Percentiles rank a stretch among this genome's conserved stretches.
Conservation (phyloP, 1,284 basidiomycete species). For the Cystobasidium pallidum region DNA sequence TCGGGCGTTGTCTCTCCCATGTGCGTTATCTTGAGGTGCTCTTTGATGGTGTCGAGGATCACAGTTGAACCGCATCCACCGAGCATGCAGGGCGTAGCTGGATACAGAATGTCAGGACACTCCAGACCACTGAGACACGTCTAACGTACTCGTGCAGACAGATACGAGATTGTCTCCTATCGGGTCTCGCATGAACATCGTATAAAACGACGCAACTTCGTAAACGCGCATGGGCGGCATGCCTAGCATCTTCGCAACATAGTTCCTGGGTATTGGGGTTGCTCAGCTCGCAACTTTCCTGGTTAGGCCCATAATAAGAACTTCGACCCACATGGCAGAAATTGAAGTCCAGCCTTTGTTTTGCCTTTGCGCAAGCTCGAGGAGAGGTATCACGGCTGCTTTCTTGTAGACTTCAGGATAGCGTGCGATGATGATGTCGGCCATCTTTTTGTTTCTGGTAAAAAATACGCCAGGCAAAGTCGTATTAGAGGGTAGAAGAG, state of each 20-base stretch:
- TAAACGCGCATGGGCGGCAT: constrained; percentile 99
- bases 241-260: constrained; percentile 81
- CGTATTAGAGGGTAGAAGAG: constrained; percentile 55
- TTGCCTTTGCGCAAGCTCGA: constrained; percentile 95
- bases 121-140: not conserved
- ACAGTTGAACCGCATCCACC: constrained; percentile 80
- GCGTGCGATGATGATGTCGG: constrained; percentile 83
- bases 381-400: constrained; percentile 86
- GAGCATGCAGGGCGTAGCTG: constrained; percentile 97
- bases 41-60: constrained; percentile 82
- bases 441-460: constrained; percentile 73
- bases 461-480: too few species aligned
- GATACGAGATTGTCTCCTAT: constrained; percentile 78
- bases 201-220: constrained; percentile 99
- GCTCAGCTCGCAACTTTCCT: too few species aligned
- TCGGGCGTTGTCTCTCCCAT: constrained; percentile 91
- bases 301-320: too few species aligned
- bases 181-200: constrained; percentile 89
- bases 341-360: constrained; percentile 99
- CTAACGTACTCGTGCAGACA: constrained; percentile 59
- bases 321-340: constrained; percentile 72
- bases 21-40: constrained; percentile 79
- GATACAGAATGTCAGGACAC: constrained; percentile 63
- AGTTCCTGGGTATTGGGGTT: constrained; percentile 64
- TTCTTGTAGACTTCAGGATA: constrained; percentile 73